Evolutionary conservation across 192 early-diverging fungal species (phyloP).

Genomic region (Globomyces pollinis-pini): DNA sequence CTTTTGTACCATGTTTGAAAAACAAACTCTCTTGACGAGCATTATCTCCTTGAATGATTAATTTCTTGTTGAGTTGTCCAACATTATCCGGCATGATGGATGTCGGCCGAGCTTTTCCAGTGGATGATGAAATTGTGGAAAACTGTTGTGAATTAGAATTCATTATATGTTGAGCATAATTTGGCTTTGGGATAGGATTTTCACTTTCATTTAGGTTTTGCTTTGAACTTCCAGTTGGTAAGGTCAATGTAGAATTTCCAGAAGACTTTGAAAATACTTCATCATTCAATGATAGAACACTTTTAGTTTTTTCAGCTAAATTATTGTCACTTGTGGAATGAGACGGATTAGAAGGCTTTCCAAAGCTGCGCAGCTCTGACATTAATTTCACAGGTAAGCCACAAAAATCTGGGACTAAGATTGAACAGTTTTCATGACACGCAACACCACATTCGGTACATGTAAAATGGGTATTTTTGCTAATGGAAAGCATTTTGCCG

Average conservation of each 20-base stretch:
- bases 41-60: not conserved
- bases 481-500: conserved; percentile 88
- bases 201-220: too few species aligned
- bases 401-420: conserved; percentile 86
- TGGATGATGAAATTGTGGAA: too few species aligned
- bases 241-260: too few species aligned
- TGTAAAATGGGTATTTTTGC: conserved; percentile 53
- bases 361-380: conserved; percentile 53
- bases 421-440: conserved; percentile 77
- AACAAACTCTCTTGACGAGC: not conserved
- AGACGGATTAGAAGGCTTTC: conserved; percentile 1
- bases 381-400: conserved; percentile 83
- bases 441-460: conserved; percentile 71
- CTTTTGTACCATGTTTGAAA: conserved; percentile 21
- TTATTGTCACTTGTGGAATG: too few species aligned
- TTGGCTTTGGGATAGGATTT: too few species aligned
- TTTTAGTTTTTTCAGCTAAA: too few species aligned
- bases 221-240: too few species aligned
- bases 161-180: too few species aligned
- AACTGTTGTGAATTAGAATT: too few species aligned
- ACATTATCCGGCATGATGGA: not conserved
- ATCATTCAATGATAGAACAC: too few species aligned
- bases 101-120: too few species aligned
- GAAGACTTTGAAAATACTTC: too few species aligned
- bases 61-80: not conserved